Conservation (phyloP, 805 yeast species). For the Clavispora santaluciae region DNA sequence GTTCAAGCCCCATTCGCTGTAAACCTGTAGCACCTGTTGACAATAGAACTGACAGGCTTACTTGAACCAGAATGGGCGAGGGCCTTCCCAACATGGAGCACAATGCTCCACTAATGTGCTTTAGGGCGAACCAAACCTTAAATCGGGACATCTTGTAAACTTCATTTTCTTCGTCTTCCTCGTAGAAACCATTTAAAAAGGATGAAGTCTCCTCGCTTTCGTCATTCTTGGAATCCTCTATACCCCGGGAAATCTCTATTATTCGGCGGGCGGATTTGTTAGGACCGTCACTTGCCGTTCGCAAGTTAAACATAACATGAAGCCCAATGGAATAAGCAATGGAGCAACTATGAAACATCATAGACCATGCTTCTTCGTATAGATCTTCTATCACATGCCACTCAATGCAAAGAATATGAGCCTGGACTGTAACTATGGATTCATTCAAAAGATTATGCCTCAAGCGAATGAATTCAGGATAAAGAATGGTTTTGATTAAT, state of each 20-base stretch:
- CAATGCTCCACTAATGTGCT: slow-evolving; percentile 42
- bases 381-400: slow-evolving; percentile 45
- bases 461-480: slow-evolving; percentile 39
- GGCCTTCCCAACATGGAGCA: slow-evolving; percentile 53
- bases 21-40: slow-evolving; percentile 13
- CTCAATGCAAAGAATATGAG: slow-evolving; percentile 48
- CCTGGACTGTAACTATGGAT: slow-evolving; percentile 43
- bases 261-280: slow-evolving; percentile 3
- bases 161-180: slow-evolving; percentile 28
- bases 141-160: slow-evolving; percentile 33
- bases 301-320: slow-evolving; percentile 38
- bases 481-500: slow-evolving; percentile 23
- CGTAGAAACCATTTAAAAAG: slow-evolving; percentile 4
- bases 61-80: slow-evolving; percentile 43
- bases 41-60: slow-evolving; percentile 25
- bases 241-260: background rate
- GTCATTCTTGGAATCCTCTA: slow-evolving; percentile 12
- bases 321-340: slow-evolving; percentile 49
- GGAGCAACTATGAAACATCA: slow-evolving; percentile 45
- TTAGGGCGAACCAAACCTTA: slow-evolving; percentile 48
- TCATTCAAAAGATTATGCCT: slow-evolving; percentile 45
- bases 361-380: slow-evolving; percentile 50
- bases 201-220: slow-evolving; percentile 8
- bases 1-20: slow-evolving; percentile 14
- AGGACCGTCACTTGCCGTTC: slow-evolving; percentile 7